phyloP scores from a whole-genome alignment of 169 alveolate genomes.

The Cryptosporidium felis region DNA sequence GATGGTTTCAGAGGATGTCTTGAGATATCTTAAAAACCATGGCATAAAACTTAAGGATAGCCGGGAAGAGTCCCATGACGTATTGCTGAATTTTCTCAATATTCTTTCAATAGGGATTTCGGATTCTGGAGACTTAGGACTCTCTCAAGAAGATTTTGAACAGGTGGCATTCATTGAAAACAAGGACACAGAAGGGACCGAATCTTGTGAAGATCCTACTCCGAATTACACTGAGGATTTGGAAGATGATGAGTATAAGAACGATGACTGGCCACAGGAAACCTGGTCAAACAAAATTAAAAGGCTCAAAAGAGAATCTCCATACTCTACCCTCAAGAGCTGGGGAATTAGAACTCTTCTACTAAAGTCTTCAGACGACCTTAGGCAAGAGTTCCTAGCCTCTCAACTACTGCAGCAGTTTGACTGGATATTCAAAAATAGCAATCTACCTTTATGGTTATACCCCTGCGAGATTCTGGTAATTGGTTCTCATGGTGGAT shows the following conservation, averaged over 20 bases:
- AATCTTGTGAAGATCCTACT: neutral
- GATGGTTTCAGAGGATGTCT: constrained; percentile 73
- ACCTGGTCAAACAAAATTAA: constrained; percentile 78
- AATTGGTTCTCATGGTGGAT: constrained; percentile 94
- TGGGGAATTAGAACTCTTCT: constrained; percentile 88
- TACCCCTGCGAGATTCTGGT: constrained; percentile 93
- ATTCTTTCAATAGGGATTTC: constrained; percentile 50
- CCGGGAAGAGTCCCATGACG: neutral
- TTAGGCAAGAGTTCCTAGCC: constrained; percentile 94
- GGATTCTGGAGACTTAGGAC: constrained; percentile 9
- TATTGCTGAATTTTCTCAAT: constrained; percentile 39
- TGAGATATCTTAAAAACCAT: constrained; percentile 71
- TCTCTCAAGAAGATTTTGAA: neutral
- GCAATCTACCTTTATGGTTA: constrained; percentile 89
- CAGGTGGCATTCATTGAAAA: neutral
- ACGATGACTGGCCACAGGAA: constrained; percentile 56
- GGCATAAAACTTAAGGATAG: constrained; percentile 19
- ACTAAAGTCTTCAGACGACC: constrained; percentile 95
- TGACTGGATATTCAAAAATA: constrained; percentile 86
- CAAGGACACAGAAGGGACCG: neutral
- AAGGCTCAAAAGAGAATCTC: constrained; percentile 80
- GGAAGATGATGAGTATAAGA: neutral
- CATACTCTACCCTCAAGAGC: constrained; percentile 84
- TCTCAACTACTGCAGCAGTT: constrained; percentile 91
- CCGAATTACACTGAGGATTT: neutral